Evolutionary conservation across 2,329 filamentous ascomycete genomes (phyloP).

Genomic region (Pseudogymnoascus sp.): DNA sequence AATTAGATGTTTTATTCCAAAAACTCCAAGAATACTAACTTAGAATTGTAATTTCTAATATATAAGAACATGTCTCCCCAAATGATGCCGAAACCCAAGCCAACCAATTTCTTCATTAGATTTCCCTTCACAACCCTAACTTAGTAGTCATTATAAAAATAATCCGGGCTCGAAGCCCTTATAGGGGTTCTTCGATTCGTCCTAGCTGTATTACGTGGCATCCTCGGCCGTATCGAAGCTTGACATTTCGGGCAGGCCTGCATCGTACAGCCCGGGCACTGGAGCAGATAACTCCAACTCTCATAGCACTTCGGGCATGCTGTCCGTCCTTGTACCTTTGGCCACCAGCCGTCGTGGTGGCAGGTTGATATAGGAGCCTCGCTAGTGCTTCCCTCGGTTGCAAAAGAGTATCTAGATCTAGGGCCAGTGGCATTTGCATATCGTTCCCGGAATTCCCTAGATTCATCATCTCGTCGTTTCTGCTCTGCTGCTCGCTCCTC

Average conservation of each 20-base stretch:
- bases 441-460: background rate
- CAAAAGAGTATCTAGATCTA: background rate
- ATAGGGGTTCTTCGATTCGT: background rate
- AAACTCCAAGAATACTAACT: background rate
- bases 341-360: constrained; percentile 19
- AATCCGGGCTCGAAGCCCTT: background rate
- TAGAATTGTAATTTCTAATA: background rate
- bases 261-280: constrained; percentile 19
- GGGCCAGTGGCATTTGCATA: background rate
- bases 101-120: background rate
- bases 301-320: constrained; percentile 15
- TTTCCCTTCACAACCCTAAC: background rate
- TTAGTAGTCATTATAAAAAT: background rate
- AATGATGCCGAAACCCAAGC: constrained; percentile 13
- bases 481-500: constrained; percentile 14
- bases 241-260: constrained; percentile 20
- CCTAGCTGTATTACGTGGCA: background rate
- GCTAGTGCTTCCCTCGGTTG: background rate
- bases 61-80: background rate
- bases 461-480: constrained; percentile 11
- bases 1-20: background rate
- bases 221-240: constrained; percentile 12
- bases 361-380: constrained; percentile 9
- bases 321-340: constrained; percentile 16
- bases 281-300: constrained; percentile 17